These are phyloP conservation scores for Candolleomyces aberdarensis DNA, from an alignment of 768 basidiomycete species.

Conservation along the genomic window DNA sequence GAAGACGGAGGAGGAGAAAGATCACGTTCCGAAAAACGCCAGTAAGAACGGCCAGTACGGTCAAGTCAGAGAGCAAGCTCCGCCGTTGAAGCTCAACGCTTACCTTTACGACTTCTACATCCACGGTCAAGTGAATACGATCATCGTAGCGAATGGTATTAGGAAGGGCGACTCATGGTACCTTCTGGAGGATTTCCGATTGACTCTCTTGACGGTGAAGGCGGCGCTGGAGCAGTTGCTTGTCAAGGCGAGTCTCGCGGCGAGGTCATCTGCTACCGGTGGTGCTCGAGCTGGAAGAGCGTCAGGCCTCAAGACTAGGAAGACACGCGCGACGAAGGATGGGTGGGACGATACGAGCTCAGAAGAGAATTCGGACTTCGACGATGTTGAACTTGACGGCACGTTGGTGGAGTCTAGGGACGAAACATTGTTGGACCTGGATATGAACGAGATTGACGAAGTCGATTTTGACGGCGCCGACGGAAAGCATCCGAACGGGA, in stretches of 20 bases:
- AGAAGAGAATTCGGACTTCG: background rate
- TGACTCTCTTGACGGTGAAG: conserved; percentile 49
- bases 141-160: conserved; percentile 54
- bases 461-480: conserved; percentile 17
- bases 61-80: background rate
- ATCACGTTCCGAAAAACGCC: too few relatives aligned
- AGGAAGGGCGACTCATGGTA: conserved; percentile 67
- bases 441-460: conserved; percentile 20
- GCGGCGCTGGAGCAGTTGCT: conserved; percentile 48
- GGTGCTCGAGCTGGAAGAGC: background rate
- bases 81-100: conserved; percentile 46
- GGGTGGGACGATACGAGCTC: conserved; percentile 2
- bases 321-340: background rate
- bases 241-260: conserved; percentile 14
- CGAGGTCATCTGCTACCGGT: conserved; percentile 6
- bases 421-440: conserved; percentile 10
- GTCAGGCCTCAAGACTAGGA: background rate
- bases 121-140: conserved; percentile 54
- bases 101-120: conserved; percentile 67
- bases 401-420: background rate
- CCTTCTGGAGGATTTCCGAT: conserved; percentile 52
- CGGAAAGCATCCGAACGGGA: conserved; percentile 2
- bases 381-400: background rate
- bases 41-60: too few relatives aligned
- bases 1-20: too few relatives aligned